Evolutionary conservation across 495 filamentous ascomycete species (phyloP).

Genomic region (Xylaria cubensis): DNA sequence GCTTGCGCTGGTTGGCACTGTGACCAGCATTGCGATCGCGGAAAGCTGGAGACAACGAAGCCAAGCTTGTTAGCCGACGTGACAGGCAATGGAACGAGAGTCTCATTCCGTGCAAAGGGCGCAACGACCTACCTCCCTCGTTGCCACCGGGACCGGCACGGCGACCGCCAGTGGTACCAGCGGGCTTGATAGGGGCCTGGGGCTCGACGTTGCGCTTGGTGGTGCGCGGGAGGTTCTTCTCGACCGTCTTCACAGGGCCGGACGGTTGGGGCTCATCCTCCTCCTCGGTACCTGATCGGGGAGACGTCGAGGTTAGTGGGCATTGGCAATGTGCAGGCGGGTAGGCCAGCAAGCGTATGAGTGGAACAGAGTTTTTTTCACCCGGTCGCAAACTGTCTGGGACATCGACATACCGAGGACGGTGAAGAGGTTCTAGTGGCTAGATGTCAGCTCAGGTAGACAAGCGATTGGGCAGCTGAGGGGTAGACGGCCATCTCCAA

Average conservation of each 20-base stretch:
- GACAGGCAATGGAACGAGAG: neutral
- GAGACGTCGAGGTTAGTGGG: conserved; percentile 33
- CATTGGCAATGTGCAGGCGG: conserved; percentile 6
- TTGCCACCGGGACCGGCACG: conserved; percentile 70
- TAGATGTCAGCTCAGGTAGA: conserved; percentile 39
- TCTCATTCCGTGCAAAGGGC: neutral
- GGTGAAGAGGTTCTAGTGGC: conserved; percentile 78
- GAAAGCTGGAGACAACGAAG: conserved; percentile 66
- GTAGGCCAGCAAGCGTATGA: conserved; percentile 34
- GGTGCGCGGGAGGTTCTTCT: conserved; percentile 77
- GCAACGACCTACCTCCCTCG: conserved; percentile 71
- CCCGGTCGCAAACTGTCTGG: conserved; percentile 33
- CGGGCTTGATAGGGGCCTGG: conserved; percentile 64
- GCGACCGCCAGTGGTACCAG: conserved; percentile 53
- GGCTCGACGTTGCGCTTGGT: conserved; percentile 90
- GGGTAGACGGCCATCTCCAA: neutral
- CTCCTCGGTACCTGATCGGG: conserved; percentile 78
- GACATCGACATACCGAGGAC: conserved; percentile 74
- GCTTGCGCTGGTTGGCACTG: conserved; percentile 81
- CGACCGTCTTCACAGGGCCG: conserved; percentile 83
- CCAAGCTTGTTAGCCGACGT: conserved; percentile 20
- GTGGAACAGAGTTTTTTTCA: conserved; percentile 43
- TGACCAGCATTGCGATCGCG: conserved; percentile 87
- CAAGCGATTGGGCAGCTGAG: conserved; percentile 21
- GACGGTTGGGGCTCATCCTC: conserved; percentile 76